Conservation (phyloP, 495 filamentous ascomycete species). For the Xylaria bambusicola region DNA sequence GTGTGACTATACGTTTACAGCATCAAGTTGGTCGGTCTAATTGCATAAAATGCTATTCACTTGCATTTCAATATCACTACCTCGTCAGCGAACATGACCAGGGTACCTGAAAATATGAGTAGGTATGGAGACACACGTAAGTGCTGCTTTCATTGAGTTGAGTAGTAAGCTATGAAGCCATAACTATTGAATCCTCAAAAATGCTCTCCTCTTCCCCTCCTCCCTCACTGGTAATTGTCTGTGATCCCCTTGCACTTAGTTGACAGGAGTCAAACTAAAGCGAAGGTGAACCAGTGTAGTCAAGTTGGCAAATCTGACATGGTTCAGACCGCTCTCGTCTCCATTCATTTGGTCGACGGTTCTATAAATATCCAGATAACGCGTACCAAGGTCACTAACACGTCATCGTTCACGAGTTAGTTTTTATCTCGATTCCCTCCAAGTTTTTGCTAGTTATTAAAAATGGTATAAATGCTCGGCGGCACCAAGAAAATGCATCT, state of each 20-base stretch:
- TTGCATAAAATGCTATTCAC: background rate
- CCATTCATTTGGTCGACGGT: background rate
- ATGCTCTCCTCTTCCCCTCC: too few species aligned
- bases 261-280: background rate
- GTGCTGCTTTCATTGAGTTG: constrained; percentile 6
- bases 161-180: constrained; percentile 2
- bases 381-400: background rate
- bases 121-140: constrained; percentile 8
- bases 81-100: background rate
- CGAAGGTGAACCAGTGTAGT: too few species aligned
- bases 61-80: too few species aligned
- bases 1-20: background rate
- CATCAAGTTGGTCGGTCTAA: too few species aligned
- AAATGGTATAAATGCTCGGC: constrained; percentile 1
- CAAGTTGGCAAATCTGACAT: too few species aligned
- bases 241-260: too few species aligned
- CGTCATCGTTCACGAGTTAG: background rate
- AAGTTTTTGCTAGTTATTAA: constrained; percentile 9
- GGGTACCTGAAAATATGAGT: too few species aligned
- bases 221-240: background rate
- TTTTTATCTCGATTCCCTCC: background rate
- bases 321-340: background rate
- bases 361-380: background rate
- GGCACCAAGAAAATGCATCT: background rate
- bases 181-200: background rate